Conservation (phyloP, 768 basidiomycete genomes). For the Crepidotus variabilis region DNA sequence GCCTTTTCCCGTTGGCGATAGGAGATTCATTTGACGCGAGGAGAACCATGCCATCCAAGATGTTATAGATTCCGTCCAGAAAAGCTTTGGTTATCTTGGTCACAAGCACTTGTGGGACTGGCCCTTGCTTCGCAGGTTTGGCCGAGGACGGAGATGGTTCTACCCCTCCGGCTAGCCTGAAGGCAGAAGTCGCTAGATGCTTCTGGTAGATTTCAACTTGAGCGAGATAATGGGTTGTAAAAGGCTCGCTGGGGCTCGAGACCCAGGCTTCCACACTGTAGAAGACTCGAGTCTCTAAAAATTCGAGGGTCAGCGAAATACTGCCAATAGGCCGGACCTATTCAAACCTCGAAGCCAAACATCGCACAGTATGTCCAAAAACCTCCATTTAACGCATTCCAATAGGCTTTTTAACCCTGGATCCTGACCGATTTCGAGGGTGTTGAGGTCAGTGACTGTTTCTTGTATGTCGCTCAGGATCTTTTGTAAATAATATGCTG, state of each 20-base stretch:
- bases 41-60: constrained; percentile 81
- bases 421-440: constrained; percentile 80
- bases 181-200: constrained; percentile 69
- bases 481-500: constrained; percentile 74
- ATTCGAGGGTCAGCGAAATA: neutral
- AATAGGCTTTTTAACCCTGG: constrained; percentile 68
- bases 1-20: constrained; percentile 35
- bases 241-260: constrained; percentile 54
- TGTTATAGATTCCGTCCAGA: constrained; percentile 78
- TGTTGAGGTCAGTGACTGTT: constrained; percentile 73
- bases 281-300: constrained; percentile 75
- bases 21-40: constrained; percentile 72
- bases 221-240: constrained; percentile 71
- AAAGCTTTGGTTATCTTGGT: constrained; percentile 81
- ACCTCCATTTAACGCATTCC: constrained; percentile 84
- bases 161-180: constrained; percentile 77
- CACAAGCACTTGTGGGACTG: constrained; percentile 60
- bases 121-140: constrained; percentile 54
- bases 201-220: constrained; percentile 80
- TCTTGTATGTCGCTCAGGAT: constrained; percentile 86
- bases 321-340: neutral
- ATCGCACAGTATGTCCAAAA: constrained; percentile 74
- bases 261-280: constrained; percentile 88
- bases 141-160: constrained; percentile 47
- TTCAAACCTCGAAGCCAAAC: constrained; percentile 80